Conservation (phyloP, 768 basidiomycete genomes). For the Tricholomella constricta region DNA sequence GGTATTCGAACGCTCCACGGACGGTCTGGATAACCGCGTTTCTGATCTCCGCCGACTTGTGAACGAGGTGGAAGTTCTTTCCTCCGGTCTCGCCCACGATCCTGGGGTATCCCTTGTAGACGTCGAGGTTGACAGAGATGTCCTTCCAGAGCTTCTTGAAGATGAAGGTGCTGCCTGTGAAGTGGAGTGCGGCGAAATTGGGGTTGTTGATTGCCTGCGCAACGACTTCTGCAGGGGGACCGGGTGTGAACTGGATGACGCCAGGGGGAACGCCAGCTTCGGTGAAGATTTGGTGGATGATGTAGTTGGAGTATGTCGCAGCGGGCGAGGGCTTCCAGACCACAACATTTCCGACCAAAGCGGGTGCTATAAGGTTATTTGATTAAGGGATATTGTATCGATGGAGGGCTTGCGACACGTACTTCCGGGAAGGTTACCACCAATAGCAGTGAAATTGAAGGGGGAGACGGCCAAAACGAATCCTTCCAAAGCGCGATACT, state of each 20-base stretch:
- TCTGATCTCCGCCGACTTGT: slow-evolving; percentile 80
- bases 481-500: slow-evolving; percentile 97
- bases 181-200: slow-evolving; percentile 87
- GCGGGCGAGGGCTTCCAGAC: slow-evolving; percentile 98
- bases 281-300: slow-evolving; percentile 85
- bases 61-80: slow-evolving; percentile 97
- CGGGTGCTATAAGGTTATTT: slow-evolving; percentile 59
- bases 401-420: neutral
- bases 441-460: slow-evolving; percentile 99
- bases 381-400: slow-evolving; percentile 3
- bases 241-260: slow-evolving; percentile 97
- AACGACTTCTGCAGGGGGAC: slow-evolving; percentile 83
- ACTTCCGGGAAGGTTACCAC: slow-evolving; percentile 85
- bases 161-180: slow-evolving; percentile 93
- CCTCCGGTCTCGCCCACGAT: slow-evolving; percentile 98
- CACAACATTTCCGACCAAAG: slow-evolving; percentile 91
- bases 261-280: slow-evolving; percentile 94
- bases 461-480: slow-evolving; percentile 98
- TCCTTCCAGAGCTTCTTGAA: slow-evolving; percentile 98
- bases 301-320: slow-evolving; percentile 93
- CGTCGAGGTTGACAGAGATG: slow-evolving; percentile 85
- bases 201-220: slow-evolving; percentile 78
- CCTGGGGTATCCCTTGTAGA: slow-evolving; percentile 86
- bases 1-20: slow-evolving; percentile 93
- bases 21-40: slow-evolving; percentile 91